These are phyloP conservation scores for Exidia glandulosa DNA, from an alignment of 768 basidiomycete species.

Conservation along the genomic window DNA sequence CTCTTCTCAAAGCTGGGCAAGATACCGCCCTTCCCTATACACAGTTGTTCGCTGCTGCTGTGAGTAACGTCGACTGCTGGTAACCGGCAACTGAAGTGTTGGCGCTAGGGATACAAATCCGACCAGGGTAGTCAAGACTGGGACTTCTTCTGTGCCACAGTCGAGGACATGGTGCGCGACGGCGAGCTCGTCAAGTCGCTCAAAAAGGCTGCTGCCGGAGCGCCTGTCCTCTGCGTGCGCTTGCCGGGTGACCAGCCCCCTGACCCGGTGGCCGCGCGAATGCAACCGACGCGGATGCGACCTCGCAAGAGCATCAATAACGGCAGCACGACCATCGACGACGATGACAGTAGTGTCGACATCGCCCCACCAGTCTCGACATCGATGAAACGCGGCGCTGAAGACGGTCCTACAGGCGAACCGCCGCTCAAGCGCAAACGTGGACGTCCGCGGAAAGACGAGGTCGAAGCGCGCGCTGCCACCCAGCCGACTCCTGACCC, in stretches of 20 bases:
- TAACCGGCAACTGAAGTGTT: background rate
- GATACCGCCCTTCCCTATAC: background rate
- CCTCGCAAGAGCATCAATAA: background rate
- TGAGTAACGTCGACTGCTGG: background rate
- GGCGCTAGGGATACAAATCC: background rate
- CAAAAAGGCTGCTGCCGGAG: background rate
- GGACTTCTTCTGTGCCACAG: background rate
- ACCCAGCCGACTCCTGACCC: background rate
- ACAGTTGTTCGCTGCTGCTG: background rate
- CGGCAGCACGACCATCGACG: background rate
- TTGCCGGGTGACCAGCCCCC: background rate
- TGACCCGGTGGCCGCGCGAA: background rate
- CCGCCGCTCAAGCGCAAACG: conserved; percentile 18
- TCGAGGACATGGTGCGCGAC: background rate
- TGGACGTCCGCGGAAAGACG: conserved; percentile 16
- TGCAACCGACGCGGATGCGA: background rate
- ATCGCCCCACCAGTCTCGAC: background rate
- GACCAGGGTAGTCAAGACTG: too few species aligned
- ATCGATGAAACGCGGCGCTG: background rate
- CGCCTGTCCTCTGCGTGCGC: background rate
- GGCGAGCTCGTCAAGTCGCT: background rate
- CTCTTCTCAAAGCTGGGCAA: background rate
- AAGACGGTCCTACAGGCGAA: background rate
- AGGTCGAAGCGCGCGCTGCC: conserved; percentile 7
- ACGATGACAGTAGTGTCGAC: background rate